phyloP scores from a whole-genome alignment of 805 yeast species.

The Candida lessepsii region DNA sequence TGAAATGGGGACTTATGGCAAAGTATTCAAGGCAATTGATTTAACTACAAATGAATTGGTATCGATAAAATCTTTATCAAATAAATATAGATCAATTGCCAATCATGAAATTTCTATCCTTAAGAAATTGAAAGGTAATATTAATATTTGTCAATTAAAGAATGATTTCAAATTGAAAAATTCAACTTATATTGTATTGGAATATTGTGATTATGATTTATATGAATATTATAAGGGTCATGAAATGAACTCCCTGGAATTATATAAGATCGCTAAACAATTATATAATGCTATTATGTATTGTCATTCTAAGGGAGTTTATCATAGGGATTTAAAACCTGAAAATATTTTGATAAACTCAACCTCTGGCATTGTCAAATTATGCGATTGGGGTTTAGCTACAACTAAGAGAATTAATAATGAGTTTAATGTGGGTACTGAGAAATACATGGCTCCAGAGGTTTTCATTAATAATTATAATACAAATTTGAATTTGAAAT shows the following conservation, averaged over 20 bases:
- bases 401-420: constrained; percentile 32
- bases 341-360: constrained; percentile 59
- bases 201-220: constrained; percentile 46
- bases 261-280: constrained; percentile 46
- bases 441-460: constrained; percentile 61
- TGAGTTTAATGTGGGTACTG: constrained; percentile 53
- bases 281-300: constrained; percentile 50
- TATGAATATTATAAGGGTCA: constrained; percentile 11
- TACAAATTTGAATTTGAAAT: constrained; percentile 20
- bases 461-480: constrained; percentile 23
- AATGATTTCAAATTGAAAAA: constrained; percentile 56
- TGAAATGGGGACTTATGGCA: constrained; percentile 63
- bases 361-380: constrained; percentile 40
- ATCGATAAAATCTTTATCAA: constrained; percentile 52
- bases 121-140: constrained; percentile 38
- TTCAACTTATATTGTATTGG: constrained; percentile 57
- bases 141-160: constrained; percentile 56
- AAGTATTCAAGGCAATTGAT: constrained; percentile 54
- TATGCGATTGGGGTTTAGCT: constrained; percentile 76
- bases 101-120: constrained; percentile 51
- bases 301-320: constrained; percentile 58
- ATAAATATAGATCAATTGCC: constrained; percentile 34
- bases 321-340: constrained; percentile 73
- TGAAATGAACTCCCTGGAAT: constrained; percentile 21
- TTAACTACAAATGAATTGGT: constrained; percentile 31